These are phyloP conservation scores for Lipomyces yamanashiensis DNA, from an alignment of 805 yeast species.

Conservation along the genomic window DNA sequence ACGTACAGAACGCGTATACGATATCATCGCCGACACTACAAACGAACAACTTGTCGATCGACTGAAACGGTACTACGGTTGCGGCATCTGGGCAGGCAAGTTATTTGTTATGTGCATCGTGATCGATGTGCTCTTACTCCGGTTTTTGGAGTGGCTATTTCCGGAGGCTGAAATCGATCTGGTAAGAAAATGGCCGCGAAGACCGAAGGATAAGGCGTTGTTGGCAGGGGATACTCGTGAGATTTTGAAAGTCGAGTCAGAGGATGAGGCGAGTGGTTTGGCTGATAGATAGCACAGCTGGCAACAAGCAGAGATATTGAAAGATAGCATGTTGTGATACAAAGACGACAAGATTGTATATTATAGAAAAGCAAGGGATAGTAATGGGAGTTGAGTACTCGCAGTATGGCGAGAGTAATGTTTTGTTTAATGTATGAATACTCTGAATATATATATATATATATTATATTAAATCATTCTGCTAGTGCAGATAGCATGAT, in stretches of 20 bases:
- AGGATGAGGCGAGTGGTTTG: conserved; percentile 32
- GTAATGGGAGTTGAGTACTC: too few relatives aligned
- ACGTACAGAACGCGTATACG: conserved; percentile 83
- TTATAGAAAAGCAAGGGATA: too few relatives aligned
- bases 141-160: conserved; percentile 67
- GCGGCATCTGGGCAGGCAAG: conserved; percentile 80
- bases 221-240: conserved; percentile 24
- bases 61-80: conserved; percentile 64
- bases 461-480: too few relatives aligned
- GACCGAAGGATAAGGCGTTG: conserved; percentile 28
- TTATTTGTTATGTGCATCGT: conserved; percentile 79
- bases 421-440: too few relatives aligned
- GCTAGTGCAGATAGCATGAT: too few relatives aligned
- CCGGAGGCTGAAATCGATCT: conserved; percentile 74
- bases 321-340: too few relatives aligned
- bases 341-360: too few relatives aligned
- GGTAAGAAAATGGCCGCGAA: conserved; percentile 56
- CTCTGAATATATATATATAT: too few relatives aligned
- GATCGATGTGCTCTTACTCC: conserved; percentile 71
- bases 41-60: conserved; percentile 62
- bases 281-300: not conserved
- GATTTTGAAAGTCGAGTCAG: conserved; percentile 28
- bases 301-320: too few relatives aligned
- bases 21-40: conserved; percentile 47
- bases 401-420: too few relatives aligned